Evolutionary conservation across 441 rosid genomes (phyloP).

Genomic region (Viola pubescens): DNA sequence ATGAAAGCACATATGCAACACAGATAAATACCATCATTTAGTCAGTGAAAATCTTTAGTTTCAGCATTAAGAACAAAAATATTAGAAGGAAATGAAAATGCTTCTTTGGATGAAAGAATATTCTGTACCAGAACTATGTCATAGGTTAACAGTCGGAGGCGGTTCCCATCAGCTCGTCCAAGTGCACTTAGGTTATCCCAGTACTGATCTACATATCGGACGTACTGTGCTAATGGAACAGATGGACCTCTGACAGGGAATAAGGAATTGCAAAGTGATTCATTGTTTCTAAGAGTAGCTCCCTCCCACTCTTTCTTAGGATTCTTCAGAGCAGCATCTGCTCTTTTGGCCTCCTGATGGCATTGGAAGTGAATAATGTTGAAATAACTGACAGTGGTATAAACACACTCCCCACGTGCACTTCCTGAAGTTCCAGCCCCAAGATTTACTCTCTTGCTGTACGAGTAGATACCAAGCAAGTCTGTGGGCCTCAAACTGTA

Average conservation of each 20-base stretch:
- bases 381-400: constrained; percentile 97
- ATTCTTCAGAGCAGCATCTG: constrained; percentile 90
- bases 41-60: neutral
- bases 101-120: neutral
- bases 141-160: constrained; percentile 88
- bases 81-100: neutral
- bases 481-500: constrained; percentile 97
- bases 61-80: neutral
- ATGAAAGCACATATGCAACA: neutral
- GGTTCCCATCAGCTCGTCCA: constrained; percentile 96
- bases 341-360: constrained; percentile 99
- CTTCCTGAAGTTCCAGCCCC: constrained; percentile 94
- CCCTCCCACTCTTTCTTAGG: constrained; percentile 99
- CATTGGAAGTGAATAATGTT: constrained; percentile 98
- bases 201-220: constrained; percentile 84
- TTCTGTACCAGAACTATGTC: constrained; percentile 89
- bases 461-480: constrained; percentile 87
- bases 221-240: constrained; percentile 74
- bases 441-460: constrained; percentile 92
- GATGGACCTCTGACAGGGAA: constrained; percentile 96
- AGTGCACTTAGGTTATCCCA: constrained; percentile 98
- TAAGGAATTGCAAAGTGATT: constrained; percentile 95
- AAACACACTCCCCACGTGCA: constrained; percentile 96
- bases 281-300: constrained; percentile 94
- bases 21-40: neutral